Evolutionary conservation across 177 flowering plant species (phyloP), one percentile per base, ranked within the genome.

Genomic region (Vitis hybrid): DNA sequence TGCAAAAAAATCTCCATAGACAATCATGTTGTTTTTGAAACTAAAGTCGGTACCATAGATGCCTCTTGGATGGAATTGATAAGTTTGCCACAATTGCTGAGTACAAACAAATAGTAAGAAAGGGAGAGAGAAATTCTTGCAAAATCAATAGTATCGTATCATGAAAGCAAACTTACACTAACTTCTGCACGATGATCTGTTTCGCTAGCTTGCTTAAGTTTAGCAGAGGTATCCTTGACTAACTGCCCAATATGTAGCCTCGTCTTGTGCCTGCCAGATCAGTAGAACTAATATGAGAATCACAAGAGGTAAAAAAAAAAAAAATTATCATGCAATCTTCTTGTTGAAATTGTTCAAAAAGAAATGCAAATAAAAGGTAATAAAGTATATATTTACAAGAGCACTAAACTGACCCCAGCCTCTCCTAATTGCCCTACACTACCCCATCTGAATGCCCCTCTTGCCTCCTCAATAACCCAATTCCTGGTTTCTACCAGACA

Each of bases 181-280:
- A 90, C 99, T 83, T 86, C 88, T 61, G 79, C 68, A 67, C 62
- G 77, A 73, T 88, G 98, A 89, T 95, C 99, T 74, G 82, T 79
- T 74, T 95, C 99, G 76, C 98, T 95, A 62, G 97, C 97, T 89
- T 84, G 92, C 81, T 93, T 95, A 72, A 95, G 97, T 81, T 85
- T 95, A 2, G 90, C 92, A 15, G 97, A 89, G 30, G 99, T 91
- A 72, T 93, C 97, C 83, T 91, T 95, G 70, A 95, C 98, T 81
- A 95, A 73, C 65, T 93, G 91, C 57, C 96, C 92, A 82, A 95
- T 95, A 80, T 93, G 93, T 68, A 91, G 78, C 81, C 98, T 84
- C 68, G 98, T 90, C 80, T 90, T 93, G 80, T 88, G 98, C 81
- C 99, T 95, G 85, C 54, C 52, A 70, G 21, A 6, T 48, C 32